These are phyloP conservation scores for Paracoccidioides lutzii DNA, from an alignment of 2,329 filamentous ascomycete genomes.

Conservation along the genomic window DNA sequence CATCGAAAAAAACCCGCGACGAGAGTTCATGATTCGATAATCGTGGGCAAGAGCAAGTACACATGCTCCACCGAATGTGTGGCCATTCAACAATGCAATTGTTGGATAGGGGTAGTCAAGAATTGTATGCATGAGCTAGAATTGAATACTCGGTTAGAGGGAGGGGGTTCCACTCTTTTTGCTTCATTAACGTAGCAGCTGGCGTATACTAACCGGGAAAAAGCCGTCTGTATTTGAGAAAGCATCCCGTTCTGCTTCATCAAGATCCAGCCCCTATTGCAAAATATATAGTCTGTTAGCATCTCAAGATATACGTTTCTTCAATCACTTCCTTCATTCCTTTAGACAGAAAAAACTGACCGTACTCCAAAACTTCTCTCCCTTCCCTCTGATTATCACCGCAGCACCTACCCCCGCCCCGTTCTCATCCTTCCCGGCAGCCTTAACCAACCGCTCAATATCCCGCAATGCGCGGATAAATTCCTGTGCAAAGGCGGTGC, in stretches of 20 bases:
- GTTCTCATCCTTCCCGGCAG: constrained; percentile 14
- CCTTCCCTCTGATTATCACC: constrained; percentile 37
- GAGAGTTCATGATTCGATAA: constrained; percentile 26
- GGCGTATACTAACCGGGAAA: constrained; percentile 25
- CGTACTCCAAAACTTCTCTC: constrained; percentile 13
- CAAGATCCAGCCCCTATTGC: constrained; percentile 26
- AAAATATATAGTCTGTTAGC: background rate
- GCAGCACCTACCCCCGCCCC: constrained; percentile 23
- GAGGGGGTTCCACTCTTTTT: background rate
- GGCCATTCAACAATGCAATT: constrained; percentile 26
- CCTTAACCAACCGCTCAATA: constrained; percentile 30
- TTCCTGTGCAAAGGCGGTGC: constrained; percentile 35
- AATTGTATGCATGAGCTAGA: constrained; percentile 25
- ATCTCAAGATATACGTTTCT: background rate
- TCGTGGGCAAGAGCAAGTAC: constrained; percentile 27
- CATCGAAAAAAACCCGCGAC: constrained; percentile 28
- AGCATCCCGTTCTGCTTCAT: constrained; percentile 32
- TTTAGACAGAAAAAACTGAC: background rate
- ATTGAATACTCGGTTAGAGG: background rate
- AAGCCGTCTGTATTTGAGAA: constrained; percentile 43
- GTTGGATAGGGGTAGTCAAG: constrained; percentile 30
- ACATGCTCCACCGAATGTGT: constrained; percentile 28
- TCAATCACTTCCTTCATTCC: background rate
- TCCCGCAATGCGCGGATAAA: constrained; percentile 34
- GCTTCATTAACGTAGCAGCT: background rate